Base-by-base conservation (phyloP, 805 yeast genomes). In the Metschnikowia shivogae region DNA sequence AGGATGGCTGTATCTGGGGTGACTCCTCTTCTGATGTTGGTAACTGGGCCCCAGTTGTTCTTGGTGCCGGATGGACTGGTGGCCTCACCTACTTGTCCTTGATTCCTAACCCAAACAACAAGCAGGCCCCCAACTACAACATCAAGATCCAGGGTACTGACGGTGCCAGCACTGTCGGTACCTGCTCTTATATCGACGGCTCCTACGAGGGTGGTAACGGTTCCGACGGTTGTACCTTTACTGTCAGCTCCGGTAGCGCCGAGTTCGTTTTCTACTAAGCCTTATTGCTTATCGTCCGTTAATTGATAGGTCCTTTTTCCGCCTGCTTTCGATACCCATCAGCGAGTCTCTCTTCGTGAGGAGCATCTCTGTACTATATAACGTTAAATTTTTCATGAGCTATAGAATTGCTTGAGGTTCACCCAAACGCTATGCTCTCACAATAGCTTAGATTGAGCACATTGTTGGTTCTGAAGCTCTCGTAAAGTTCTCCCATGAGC, bases 91-190 rank as follows among this genome's bases (percentile, higher is more conserved):
- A 83, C 74, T 72, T 84, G 54, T 82, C 88, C 1, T 70, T 84
- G 67, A 84, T 84, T 68, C 89, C 89, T 63, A 84, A 84, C 69
- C 89, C 89, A 55, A 84, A 84, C 75, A 84, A 83, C 74, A 50
- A 53, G 44, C 61, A 60, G 34, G 52, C 67, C 13, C 68, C 72
- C 44, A 72, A 72, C 64, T 72, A 63, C 62, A 68, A 61, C 56
- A 63, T 72, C 50, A 69, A 70, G 60, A 72, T 72, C 48, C 65
- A 65, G 35, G 72, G 55, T 22, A 43, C 48, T 14, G 38, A 46
- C 33, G 57, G 58, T 11, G 43, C 56, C 32, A n/a, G 43, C 33
- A 50, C 55, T 19, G 49, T 45, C 13, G 58, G 58, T 27, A 19
- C 52, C 4, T 54, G 58, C 30, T 46, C 55, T 20, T 54, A 54